Evolutionary conservation across 129 eudicot species (phyloP), one percentile per base, ranked within the genome.

Genomic region (Artemisia annua): DNA sequence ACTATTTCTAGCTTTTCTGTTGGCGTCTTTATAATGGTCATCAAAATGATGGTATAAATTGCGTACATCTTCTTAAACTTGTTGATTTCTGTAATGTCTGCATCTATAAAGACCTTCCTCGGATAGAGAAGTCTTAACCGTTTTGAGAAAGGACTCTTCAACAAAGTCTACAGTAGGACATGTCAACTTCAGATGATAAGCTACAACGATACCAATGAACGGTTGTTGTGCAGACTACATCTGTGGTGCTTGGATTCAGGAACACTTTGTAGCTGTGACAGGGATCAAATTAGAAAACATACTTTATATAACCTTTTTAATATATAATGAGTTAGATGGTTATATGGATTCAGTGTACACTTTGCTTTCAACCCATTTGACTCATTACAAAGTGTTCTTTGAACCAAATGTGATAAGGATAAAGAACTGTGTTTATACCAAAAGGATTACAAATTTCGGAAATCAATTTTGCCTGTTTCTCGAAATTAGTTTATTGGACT

Each of bases 231-330:
- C 98, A 93, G 64, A 93, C 87, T 11, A 93, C 98, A 53, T 93
- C 98, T 10, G 98, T 89, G 18, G 98, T 93, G 89, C 98, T 93
- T 67, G 98, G 98, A 67, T 93, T 93, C 58, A 93, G 63, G 82
- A 93, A 88, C 83, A 93, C 97, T 80, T 89, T 93, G 72, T 93
- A 93, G 72, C 98, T 93, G 87, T 56, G 66, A 63, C 22, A 24
- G 1, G 57, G 49, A 10, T 51, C 57, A 81, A 63, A 48, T 24
- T 32, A 32, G 30, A 69, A 63, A 76, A 68, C 26, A 22, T 15
- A 19, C 22, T 32, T 32, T 20, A 19, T 1, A 19, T 17, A 5
- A 14, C 11, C 11, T 9, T 57, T 2, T 19, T 57, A 57, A 32
- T 1, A 57, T 57, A 57, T 11, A 57, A 57, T 19, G 32, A 19